Evolutionary conservation across 2,329 filamentous ascomycete species (phyloP).

Genomic region (Daldinia eschscholtzii): DNA sequence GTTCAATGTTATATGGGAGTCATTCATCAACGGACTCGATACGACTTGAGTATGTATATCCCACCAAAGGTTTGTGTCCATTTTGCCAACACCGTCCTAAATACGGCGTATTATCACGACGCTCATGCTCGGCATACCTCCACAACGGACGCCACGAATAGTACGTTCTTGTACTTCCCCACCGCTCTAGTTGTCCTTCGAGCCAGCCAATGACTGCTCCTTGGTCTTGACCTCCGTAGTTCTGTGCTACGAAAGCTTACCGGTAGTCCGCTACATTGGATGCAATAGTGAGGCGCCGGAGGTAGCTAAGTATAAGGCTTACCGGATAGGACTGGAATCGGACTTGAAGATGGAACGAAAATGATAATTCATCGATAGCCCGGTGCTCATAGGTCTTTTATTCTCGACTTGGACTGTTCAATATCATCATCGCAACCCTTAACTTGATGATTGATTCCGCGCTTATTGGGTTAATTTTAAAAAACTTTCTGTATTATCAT

Average conservation of each 20-base stretch:
- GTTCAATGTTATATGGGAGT: neutral
- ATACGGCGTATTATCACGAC: slow-evolving; percentile 58
- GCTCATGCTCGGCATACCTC: slow-evolving; percentile 55
- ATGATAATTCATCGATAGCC: neutral
- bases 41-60: neutral
- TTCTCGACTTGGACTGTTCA: neutral
- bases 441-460: neutral
- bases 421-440: neutral
- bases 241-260: neutral
- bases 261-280: neutral
- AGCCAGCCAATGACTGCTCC: neutral
- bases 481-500: neutral
- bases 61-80: slow-evolving; percentile 51
- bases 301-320: slow-evolving; percentile 2
- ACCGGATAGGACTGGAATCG: neutral
- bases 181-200: neutral
- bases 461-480: neutral
- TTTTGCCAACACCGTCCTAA: slow-evolving; percentile 55
- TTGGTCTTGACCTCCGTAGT: neutral
- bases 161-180: neutral
- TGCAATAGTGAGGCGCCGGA: neutral
- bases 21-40: slow-evolving; percentile 3
- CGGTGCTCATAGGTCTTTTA: neutral
- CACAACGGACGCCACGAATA: slow-evolving; percentile 52
- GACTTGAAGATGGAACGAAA: neutral